Percentiles rank a stretch among this genome's conserved stretches.
These are phyloP conservation scores for Hanseniaspora clermontiae DNA, from an alignment of 805 yeast genomes.

Conservation along the genomic window DNA sequence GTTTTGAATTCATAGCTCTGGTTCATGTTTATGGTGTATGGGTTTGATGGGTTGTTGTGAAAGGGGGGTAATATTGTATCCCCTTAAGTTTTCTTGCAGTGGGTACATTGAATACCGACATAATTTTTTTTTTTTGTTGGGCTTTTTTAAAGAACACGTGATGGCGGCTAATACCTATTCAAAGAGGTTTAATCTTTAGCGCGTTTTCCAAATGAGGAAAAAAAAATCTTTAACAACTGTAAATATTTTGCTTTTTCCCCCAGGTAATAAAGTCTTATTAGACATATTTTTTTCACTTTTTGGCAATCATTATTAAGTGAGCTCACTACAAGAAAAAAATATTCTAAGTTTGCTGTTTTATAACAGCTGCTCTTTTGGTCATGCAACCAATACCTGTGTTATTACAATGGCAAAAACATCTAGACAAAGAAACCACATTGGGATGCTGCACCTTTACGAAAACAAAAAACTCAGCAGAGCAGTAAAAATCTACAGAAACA, in stretches of 20 bases:
- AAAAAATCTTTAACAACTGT: background rate
- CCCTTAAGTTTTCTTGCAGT: background rate
- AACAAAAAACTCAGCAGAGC: background rate
- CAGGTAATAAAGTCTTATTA: background rate
- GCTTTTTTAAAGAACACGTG: background rate
- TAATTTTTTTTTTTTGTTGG: background rate
- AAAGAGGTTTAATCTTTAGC: background rate
- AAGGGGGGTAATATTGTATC: too few relatives aligned
- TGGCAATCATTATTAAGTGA: too few relatives aligned
- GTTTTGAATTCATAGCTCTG: conserved; percentile 1
- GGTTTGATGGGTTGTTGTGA: background rate
- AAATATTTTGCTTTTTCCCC: too few relatives aligned
- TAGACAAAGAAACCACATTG: background rate
- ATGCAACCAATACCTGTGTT: background rate
- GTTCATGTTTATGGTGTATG: background rate
- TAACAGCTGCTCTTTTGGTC: too few relatives aligned
- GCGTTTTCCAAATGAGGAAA: background rate
- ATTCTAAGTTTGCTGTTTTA: too few relatives aligned
- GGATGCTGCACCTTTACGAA: background rate
- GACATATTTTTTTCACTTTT: too few relatives aligned
- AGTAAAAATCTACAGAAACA: conserved; percentile 20
- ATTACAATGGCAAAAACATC: background rate
- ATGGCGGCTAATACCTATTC: background rate
- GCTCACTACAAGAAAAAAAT: background rate
- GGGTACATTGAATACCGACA: too few relatives aligned